phyloP scores from a whole-genome alignment of 140 eudicot species.

The Stevia rebaudiana region DNA sequence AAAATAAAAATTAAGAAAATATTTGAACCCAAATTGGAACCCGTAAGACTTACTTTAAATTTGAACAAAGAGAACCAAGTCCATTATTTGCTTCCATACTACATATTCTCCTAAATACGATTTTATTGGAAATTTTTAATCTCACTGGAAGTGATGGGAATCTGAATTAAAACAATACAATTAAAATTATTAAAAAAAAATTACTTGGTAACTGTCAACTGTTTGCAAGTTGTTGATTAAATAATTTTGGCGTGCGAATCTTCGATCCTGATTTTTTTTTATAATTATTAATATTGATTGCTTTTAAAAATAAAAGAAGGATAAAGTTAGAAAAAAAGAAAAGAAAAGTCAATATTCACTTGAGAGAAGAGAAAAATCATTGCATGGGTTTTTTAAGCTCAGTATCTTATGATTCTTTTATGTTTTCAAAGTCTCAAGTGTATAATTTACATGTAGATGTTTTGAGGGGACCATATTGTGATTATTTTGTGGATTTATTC shows the following conservation, averaged over 20 bases:
- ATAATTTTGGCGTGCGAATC: constrained; percentile 30
- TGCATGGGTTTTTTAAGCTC: constrained; percentile 10
- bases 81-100: no score
- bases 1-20: no score
- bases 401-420: constrained; percentile 1
- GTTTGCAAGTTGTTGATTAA: constrained; percentile 22
- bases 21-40: no score
- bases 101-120: no score
- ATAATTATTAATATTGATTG: background rate
- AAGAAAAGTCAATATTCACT: constrained; percentile 25
- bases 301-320: background rate
- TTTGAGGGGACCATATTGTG: constrained; percentile 15
- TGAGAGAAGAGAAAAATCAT: constrained; percentile 18
- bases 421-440: constrained; percentile 18
- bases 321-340: background rate
- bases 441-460: constrained; percentile 11
- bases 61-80: no score
- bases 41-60: no score
- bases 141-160: no score
- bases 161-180: background rate
- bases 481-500: no score
- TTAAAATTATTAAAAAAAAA: background rate
- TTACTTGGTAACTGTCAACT: constrained; percentile 29
- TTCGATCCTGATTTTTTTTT: constrained; percentile 8
- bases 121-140: no score